These are phyloP conservation scores for Pseudoperonospora humuli DNA, from an alignment of 352 stramenopile species.

Conservation along the genomic window DNA sequence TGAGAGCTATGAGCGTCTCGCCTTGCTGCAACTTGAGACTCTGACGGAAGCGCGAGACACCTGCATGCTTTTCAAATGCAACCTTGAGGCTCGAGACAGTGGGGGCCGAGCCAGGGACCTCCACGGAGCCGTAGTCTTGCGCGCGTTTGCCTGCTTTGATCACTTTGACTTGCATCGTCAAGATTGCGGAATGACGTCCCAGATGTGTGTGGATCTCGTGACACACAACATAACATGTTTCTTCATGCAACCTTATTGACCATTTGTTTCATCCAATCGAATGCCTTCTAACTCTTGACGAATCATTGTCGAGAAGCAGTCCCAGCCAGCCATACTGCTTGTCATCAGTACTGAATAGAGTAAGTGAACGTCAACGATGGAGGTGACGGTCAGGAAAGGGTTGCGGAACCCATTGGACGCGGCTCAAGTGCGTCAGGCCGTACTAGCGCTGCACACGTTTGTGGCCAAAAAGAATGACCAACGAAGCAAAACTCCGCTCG, in stretches of 20 bases:
- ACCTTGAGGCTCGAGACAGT: slow-evolving; percentile 49
- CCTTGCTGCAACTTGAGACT: slow-evolving; percentile 45
- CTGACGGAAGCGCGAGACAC: slow-evolving; percentile 51
- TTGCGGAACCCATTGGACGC: slow-evolving; percentile 65
- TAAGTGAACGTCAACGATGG: too few species aligned
- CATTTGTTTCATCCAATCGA: slow-evolving; percentile 9
- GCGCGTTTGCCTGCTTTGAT: slow-evolving; percentile 38
- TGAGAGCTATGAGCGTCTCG: slow-evolving; percentile 29
- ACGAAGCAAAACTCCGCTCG: slow-evolving; percentile 47
- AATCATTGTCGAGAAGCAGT: neutral
- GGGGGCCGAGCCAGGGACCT: slow-evolving; percentile 24
- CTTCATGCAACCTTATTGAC: neutral
- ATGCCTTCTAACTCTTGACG: neutral
- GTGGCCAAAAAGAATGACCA: slow-evolving; percentile 34
- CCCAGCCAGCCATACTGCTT: slow-evolving; percentile 10
- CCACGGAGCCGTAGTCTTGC: slow-evolving; percentile 48
- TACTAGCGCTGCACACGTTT: slow-evolving; percentile 58
- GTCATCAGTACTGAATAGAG: too few species aligned
- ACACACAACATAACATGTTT: slow-evolving; percentile 1
- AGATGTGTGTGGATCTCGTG: slow-evolving; percentile 2
- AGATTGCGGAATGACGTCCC: slow-evolving; percentile 9
- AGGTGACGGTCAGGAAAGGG: slow-evolving; percentile 43
- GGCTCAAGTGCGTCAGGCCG: slow-evolving; percentile 63
- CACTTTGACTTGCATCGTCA: slow-evolving; percentile 56
- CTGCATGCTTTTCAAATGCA: slow-evolving; percentile 41